A percentile compares a stretch with the other conserved stretches of the same genome.
These are phyloP conservation scores for Chrysoporthe puriensis DNA, from an alignment of 2,329 filamentous ascomycete species.

Conservation along the genomic window DNA sequence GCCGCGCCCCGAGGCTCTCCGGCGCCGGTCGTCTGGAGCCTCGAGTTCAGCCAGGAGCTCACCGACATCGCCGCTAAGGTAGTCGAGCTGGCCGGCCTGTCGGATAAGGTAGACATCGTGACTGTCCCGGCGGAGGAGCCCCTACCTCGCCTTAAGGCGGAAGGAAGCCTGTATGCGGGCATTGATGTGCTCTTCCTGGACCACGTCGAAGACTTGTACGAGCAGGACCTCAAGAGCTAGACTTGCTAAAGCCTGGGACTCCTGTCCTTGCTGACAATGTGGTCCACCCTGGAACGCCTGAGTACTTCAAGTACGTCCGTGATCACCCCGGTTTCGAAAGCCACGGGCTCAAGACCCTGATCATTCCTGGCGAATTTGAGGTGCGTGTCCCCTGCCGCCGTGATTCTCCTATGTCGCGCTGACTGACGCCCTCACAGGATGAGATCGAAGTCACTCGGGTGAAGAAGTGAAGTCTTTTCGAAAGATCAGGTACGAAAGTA, in stretches of 20 bases:
- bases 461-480: conserved; percentile 2
- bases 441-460: conserved; percentile 17
- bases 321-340: not conserved
- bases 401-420: not conserved
- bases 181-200: conserved; percentile 13
- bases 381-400: not conserved
- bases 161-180: not conserved
- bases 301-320: conserved; percentile 19
- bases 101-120: conserved; percentile 8
- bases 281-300: conserved; percentile 9
- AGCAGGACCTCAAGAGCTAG: conserved; percentile 11
- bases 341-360: conserved; percentile 2
- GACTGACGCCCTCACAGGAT: not conserved
- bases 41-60: conserved; percentile 2
- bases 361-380: not conserved
- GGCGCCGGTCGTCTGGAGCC: conserved; percentile 6
- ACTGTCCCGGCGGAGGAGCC: not conserved
- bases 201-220: conserved; percentile 12
- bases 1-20: not conserved
- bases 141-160: not conserved
- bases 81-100: conserved; percentile 4
- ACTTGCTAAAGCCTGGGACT: conserved; percentile 8
- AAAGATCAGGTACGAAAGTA: not conserved
- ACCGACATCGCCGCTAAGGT: conserved; percentile 9
- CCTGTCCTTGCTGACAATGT: conserved; percentile 12